phyloP scores from a whole-genome alignment of 1,284 basidiomycete genomes.

The Microbotryum lychnidis-dioicae region DNA sequence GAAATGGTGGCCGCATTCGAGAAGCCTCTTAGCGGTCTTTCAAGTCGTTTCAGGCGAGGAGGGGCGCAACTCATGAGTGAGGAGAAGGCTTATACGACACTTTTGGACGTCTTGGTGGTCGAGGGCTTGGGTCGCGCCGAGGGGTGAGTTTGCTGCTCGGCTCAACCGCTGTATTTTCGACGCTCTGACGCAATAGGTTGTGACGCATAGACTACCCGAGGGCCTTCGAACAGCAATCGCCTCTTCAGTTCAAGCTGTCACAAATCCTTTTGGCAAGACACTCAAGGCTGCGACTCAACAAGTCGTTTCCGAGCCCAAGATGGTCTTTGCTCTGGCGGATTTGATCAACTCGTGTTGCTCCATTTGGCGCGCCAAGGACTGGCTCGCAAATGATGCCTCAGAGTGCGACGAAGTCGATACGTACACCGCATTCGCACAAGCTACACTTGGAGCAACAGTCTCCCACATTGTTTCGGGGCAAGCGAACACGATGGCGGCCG shows the following conservation, averaged over 20 bases:
- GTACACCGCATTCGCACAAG: conserved; percentile 10
- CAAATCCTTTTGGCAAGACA: conserved; percentile 7
- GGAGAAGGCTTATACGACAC: conserved; percentile 14
- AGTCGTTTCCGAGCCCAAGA: neutral
- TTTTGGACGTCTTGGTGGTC: conserved; percentile 12
- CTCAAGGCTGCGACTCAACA: neutral
- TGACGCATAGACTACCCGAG: conserved; percentile 1
- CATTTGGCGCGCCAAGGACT: conserved; percentile 8
- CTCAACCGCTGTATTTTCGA: neutral
- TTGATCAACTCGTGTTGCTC: conserved; percentile 5
- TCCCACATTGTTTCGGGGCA: neutral
- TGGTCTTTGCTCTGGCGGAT: neutral
- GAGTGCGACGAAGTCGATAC: conserved; percentile 6
- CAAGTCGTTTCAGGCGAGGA: conserved; percentile 8
- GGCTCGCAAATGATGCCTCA: neutral
- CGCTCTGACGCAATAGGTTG: neutral
- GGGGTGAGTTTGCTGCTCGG: neutral
- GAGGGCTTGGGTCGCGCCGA: neutral
- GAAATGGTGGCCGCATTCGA: conserved; percentile 6
- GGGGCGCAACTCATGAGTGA: neutral
- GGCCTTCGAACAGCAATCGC: neutral
- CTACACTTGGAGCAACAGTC: neutral
- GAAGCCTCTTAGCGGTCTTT: conserved; percentile 8
- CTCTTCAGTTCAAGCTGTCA: neutral
- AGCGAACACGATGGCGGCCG: too few relatives aligned